Base-by-base conservation (phyloP, 176 grass and related monocot genomes). In the Zoysia japonica region DNA sequence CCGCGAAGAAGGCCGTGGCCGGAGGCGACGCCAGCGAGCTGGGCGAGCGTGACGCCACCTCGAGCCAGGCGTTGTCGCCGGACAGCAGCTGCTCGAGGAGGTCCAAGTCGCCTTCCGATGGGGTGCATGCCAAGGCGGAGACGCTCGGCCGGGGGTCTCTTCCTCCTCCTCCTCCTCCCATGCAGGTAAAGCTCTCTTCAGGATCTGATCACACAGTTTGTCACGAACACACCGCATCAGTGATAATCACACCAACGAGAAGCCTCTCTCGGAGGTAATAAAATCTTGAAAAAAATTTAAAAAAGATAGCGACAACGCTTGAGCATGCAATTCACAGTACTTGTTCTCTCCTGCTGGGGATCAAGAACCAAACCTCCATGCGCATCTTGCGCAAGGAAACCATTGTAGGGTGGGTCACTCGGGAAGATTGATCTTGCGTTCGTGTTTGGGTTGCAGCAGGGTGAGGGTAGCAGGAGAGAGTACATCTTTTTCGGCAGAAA, bases 41-140 rank as follows among this genome's bases (percentile, higher is more conserved):
- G 44, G 80, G 68, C 19, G 85, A 84, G 77, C 85, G 87, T 0
- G 87, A 72, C 20, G 85, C 75, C 46, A 88, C 78, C 47, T 89
- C 88, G 42, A 93, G 85, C 85, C 91, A 92, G 75, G 69, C 76
- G 79, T 85, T 85, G 71, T 97, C 92, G 43, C 59, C 54, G 15
- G 90, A 77, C 46, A 95, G 90, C 35, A 99, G 70, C 72, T 89
- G 92, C 78, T 99, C 96, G 28, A 99, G 85, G 70, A 95, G 81
- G 83, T 99, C 90, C 82, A 93, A 61, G 78, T 98, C 92, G 15
- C 85, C 91, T 65, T 87, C 86, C 0, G 93, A 89, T 7, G 80
- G 14, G 55, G 65, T 75, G 62, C 78, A 56, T 14, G 56, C 80
- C 66, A 84, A 39, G 44, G 0, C 28, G 28, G 87, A 93, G 71